Evolutionary conservation across 495 filamentous ascomycete species (phyloP).

Genomic region (Aspergillus steynii): DNA sequence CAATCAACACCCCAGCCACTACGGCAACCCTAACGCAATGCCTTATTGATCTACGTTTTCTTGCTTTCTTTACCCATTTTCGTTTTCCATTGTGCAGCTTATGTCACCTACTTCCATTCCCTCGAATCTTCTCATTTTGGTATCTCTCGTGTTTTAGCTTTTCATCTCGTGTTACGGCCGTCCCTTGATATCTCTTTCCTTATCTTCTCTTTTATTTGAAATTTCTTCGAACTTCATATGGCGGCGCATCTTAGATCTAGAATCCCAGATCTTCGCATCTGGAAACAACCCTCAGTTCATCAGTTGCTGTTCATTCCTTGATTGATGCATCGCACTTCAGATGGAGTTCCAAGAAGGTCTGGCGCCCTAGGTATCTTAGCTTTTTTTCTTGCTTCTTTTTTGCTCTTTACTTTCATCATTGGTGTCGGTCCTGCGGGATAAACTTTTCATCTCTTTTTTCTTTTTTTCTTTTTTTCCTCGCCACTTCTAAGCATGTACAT

Average conservation of each 20-base stretch:
- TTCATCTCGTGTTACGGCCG: constrained; percentile 9
- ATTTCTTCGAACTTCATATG: constrained; percentile 2
- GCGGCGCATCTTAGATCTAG: constrained; percentile 25
- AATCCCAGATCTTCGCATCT: constrained; percentile 14
- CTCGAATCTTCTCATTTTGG: constrained; percentile 7
- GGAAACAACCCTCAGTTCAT: constrained; percentile 3
- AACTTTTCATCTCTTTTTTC: constrained; percentile 2
- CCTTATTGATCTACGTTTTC: constrained; percentile 16
- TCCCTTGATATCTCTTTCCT: constrained; percentile 13
- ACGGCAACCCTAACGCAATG: constrained; percentile 27
- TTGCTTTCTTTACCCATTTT: not conserved
- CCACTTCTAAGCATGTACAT: constrained; percentile 13
- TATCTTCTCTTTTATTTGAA: constrained; percentile 5
- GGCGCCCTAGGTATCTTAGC: constrained; percentile 16
- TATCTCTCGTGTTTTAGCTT: constrained; percentile 7
- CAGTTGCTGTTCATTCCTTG: constrained; percentile 9
- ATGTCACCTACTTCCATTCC: constrained; percentile 9
- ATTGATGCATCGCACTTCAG: constrained; percentile 14
- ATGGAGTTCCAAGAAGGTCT: constrained; percentile 21
- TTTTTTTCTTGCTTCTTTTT: constrained; percentile 3
- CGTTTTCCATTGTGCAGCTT: not conserved
- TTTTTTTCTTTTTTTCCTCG: constrained; percentile 6
- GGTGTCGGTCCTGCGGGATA: not conserved
- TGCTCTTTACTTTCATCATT: constrained; percentile 9
- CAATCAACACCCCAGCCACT: constrained; percentile 28